Percentiles rank a stretch among this genome's conserved stretches.
Evolutionary conservation across 2,329 filamentous ascomycete genomes (phyloP).

Genomic region (Incumbomyces lentus): DNA sequence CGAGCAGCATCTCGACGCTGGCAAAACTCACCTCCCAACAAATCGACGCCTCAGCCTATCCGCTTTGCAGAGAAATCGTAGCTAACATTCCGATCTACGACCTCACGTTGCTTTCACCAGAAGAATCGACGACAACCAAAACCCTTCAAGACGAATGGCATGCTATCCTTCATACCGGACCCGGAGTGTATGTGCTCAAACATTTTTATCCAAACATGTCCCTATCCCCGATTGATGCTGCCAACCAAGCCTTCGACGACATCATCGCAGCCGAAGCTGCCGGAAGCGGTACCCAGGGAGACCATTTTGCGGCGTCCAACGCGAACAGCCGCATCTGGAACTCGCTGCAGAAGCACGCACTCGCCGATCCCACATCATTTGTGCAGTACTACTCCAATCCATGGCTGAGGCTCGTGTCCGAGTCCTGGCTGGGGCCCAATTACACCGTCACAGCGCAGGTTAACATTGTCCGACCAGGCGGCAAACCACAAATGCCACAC

Average conservation of each 20-base stretch:
- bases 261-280: conserved; percentile 41
- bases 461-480: conserved; percentile 52
- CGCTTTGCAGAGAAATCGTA: conserved; percentile 35
- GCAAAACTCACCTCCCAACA: conserved; percentile 35
- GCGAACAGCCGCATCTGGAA: conserved; percentile 57
- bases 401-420: conserved; percentile 43
- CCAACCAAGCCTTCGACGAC: conserved; percentile 37
- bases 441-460: conserved; percentile 54
- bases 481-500: conserved; percentile 47
- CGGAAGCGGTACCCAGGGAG: conserved; percentile 31
- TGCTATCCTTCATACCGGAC: conserved; percentile 45
- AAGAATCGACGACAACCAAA: conserved; percentile 23
- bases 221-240: conserved; percentile 31
- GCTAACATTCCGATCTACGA: conserved; percentile 50
- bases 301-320: conserved; percentile 50
- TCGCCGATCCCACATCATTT: conserved; percentile 44
- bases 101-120: conserved; percentile 29
- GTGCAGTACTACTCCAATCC: conserved; percentile 51
- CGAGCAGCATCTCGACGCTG: conserved; percentile 36
- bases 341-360: conserved; percentile 52
- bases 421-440: conserved; percentile 49
- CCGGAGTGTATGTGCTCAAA: conserved; percentile 50
- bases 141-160: conserved; percentile 52
- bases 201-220: conserved; percentile 38
- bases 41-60: conserved; percentile 33